Evolutionary conservation across 1,139 yeast genomes (phyloP).

Genomic region (Ogataea hybrid): DNA sequence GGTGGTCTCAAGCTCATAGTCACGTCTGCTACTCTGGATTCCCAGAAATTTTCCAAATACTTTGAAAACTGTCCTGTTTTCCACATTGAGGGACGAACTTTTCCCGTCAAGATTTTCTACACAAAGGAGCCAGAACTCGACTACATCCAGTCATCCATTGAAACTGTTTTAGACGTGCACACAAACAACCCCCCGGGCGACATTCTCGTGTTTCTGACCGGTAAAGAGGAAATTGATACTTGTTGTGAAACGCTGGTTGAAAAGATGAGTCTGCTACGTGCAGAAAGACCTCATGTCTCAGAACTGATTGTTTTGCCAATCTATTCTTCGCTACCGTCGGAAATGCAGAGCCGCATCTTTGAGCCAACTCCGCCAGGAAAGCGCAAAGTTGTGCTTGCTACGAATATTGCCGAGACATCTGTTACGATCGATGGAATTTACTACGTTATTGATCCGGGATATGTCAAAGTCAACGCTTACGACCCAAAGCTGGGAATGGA

Average conservation of each 20-base stretch:
- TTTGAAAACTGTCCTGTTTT: slow-evolving; percentile 79
- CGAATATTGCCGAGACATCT: slow-evolving; percentile 82
- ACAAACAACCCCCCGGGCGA: slow-evolving; percentile 77
- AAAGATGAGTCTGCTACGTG: slow-evolving; percentile 54
- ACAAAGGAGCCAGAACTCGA: slow-evolving; percentile 83
- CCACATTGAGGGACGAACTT: slow-evolving; percentile 85
- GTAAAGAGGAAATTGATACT: slow-evolving; percentile 92
- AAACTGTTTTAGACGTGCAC: slow-evolving; percentile 81
- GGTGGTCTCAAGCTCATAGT: slow-evolving; percentile 78
- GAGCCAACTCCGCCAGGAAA: slow-evolving; percentile 72
- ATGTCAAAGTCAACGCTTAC: slow-evolving; percentile 73
- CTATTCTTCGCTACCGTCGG: slow-evolving; percentile 75
- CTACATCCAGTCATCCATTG: slow-evolving; percentile 77
- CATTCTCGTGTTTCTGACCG: slow-evolving; percentile 80
- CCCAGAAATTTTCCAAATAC: slow-evolving; percentile 75
- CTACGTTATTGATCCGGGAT: slow-evolving; percentile 80
- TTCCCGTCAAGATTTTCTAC: slow-evolving; percentile 79
- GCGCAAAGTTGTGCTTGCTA: slow-evolving; percentile 72
- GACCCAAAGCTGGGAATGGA: slow-evolving; percentile 80
- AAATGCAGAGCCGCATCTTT: slow-evolving; percentile 68
- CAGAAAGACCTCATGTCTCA: slow-evolving; percentile 52
- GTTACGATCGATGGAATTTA: slow-evolving; percentile 77
- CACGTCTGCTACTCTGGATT: slow-evolving; percentile 91
- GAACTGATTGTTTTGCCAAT: slow-evolving; percentile 84
- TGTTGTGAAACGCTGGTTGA: slow-evolving; percentile 75